phyloP scores from a whole-genome alignment of 768 basidiomycete species.

The Mrakia gelida region DNA sequence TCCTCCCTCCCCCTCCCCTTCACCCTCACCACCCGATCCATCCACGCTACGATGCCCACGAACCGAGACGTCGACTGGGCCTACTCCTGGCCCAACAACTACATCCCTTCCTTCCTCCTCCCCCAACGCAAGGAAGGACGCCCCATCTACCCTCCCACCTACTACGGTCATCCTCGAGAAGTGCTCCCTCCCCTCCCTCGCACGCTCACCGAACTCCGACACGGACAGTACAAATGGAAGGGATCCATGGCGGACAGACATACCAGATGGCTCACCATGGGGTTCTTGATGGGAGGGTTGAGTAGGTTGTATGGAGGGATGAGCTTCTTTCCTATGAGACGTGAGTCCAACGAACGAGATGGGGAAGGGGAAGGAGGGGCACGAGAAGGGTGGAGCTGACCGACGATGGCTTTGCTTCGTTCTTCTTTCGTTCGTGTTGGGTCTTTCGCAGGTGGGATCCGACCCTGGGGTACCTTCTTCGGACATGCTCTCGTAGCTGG shows the following conservation, averaged over 20 bases:
- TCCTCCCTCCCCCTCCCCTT: neutral
- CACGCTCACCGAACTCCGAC: neutral
- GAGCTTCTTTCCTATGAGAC: neutral
- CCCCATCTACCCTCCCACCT: neutral
- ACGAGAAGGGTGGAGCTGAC: neutral
- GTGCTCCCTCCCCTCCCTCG: neutral
- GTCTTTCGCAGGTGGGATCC: neutral
- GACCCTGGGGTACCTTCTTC: neutral
- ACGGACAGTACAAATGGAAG: neutral
- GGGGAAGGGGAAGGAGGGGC: neutral
- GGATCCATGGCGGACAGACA: neutral
- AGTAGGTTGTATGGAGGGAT: neutral
- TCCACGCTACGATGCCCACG: too few species aligned
- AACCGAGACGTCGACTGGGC: too few species aligned
- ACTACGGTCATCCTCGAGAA: neutral
- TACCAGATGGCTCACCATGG: neutral
- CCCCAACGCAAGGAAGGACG: neutral
- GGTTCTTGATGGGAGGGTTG: neutral
- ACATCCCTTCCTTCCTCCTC: neutral
- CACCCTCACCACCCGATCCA: neutral
- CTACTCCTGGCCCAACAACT: too few species aligned
- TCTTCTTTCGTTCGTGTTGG: too few species aligned
- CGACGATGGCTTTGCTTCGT: neutral
- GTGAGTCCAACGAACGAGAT: neutral
- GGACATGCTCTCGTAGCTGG: neutral